Evolutionary conservation across 2,329 filamentous ascomycete species (phyloP).

Genomic region (Thyridium curvatum): DNA sequence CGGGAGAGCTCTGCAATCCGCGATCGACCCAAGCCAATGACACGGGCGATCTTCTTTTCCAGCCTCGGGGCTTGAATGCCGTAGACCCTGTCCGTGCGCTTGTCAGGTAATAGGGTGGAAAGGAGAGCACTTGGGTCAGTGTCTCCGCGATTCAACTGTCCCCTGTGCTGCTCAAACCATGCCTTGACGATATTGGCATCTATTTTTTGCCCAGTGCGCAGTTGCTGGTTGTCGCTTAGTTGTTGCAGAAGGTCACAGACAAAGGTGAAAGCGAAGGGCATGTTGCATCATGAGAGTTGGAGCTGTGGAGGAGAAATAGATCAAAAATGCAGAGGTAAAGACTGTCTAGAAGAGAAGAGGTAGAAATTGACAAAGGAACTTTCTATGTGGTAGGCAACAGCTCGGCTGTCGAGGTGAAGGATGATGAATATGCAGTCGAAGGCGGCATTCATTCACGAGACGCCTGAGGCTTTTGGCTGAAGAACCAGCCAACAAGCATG

Average conservation of each 20-base stretch:
- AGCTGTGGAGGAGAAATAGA: background rate
- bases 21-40: slow-evolving; percentile 57
- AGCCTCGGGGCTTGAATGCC: slow-evolving; percentile 56
- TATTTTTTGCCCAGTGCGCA: slow-evolving; percentile 18
- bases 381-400: too few relatives aligned
- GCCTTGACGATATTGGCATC: slow-evolving; percentile 34
- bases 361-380: too few relatives aligned
- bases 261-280: slow-evolving; percentile 62
- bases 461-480: too few relatives aligned
- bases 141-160: slow-evolving; percentile 47
- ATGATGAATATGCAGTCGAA: too few relatives aligned
- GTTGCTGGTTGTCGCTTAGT: slow-evolving; percentile 44
- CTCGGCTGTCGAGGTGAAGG: too few relatives aligned
- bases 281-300: slow-evolving; percentile 18
- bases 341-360: too few relatives aligned
- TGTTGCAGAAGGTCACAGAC: slow-evolving; percentile 70
- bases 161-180: slow-evolving; percentile 66
- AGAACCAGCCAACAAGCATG: too few relatives aligned
- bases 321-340: too few relatives aligned
- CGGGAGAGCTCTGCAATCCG: slow-evolving; percentile 55
- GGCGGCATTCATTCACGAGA: too few relatives aligned
- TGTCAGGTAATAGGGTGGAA: slow-evolving; percentile 70
- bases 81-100: slow-evolving; percentile 72
- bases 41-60: slow-evolving; percentile 60
- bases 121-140: slow-evolving; percentile 60